Conservation (phyloP, 2,329 filamentous ascomycete species). For the Ophiostoma triangulosporum region DNA sequence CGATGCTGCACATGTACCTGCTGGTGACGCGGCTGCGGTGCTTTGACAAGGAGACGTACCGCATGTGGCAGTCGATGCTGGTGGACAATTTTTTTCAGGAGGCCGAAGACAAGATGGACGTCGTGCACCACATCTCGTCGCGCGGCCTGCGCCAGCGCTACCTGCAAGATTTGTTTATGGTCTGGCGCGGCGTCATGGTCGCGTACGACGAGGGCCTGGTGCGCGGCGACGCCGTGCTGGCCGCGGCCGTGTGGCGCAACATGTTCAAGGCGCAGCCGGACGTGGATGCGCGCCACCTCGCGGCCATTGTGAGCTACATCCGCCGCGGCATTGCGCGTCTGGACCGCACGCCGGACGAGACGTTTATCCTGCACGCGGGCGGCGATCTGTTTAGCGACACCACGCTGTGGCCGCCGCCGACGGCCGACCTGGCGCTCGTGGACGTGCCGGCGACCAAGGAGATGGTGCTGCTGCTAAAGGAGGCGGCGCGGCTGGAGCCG, state of each 20-base stretch:
- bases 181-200: constrained; percentile 78
- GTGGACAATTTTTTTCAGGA: constrained; percentile 92
- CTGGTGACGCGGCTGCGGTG: constrained; percentile 71
- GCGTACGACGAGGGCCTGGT: constrained; percentile 74
- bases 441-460: constrained; percentile 27
- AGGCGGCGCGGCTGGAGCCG: constrained; percentile 6
- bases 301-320: constrained; percentile 45
- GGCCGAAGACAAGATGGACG: constrained; percentile 70
- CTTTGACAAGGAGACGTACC: constrained; percentile 54
- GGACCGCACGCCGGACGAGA: constrained; percentile 35
- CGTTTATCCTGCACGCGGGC: constrained; percentile 20
- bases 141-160: constrained; percentile 47
- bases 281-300: constrained; percentile 35
- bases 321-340: constrained; percentile 32
- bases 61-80: constrained; percentile 76
- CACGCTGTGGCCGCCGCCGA: constrained; percentile 20
- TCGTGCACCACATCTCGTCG: constrained; percentile 58
- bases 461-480: constrained; percentile 22
- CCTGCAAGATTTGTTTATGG: constrained; percentile 79
- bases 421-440: constrained; percentile 24
- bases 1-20: constrained; percentile 92
- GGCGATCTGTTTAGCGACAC: constrained; percentile 26
- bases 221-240: constrained; percentile 64
- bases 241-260: constrained; percentile 83
- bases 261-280: constrained; percentile 59